phyloP scores from a whole-genome alignment of 768 basidiomycete genomes.

The Paxillus involutus region DNA sequence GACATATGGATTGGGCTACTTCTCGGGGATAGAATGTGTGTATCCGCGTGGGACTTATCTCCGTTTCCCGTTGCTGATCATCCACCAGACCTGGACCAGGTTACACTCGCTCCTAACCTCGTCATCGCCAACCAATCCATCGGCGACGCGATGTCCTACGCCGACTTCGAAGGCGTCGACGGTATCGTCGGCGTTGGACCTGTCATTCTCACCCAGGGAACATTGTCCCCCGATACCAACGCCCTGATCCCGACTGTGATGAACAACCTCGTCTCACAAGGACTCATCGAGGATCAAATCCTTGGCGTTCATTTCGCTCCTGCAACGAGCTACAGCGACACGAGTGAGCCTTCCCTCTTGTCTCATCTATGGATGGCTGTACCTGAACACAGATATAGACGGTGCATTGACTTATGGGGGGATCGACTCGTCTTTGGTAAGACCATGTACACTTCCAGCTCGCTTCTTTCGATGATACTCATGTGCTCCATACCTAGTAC shows the following conservation, averaged over 20 bases:
- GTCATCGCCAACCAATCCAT: slow-evolving; percentile 30
- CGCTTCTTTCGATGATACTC: neutral
- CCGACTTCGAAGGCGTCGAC: slow-evolving; percentile 19
- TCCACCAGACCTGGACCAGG: slow-evolving; percentile 22
- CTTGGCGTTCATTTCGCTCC: slow-evolving; percentile 25
- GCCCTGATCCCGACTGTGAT: slow-evolving; percentile 24
- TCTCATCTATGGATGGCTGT: neutral
- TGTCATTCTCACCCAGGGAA: slow-evolving; percentile 14
- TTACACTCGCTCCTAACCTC: slow-evolving; percentile 23
- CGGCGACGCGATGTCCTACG: slow-evolving; percentile 17
- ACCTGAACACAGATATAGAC: slow-evolving; percentile 9
- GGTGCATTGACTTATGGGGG: slow-evolving; percentile 30
- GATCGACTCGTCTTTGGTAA: slow-evolving; percentile 14
- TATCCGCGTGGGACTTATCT: neutral
- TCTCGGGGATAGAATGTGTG: slow-evolving; percentile 37
- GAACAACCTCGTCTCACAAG: slow-evolving; percentile 23
- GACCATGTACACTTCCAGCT: neutral
- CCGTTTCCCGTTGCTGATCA: neutral
- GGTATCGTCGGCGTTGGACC: slow-evolving; percentile 31
- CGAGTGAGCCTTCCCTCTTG: slow-evolving; percentile 7
- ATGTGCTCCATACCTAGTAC: slow-evolving; percentile 10
- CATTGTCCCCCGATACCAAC: neutral
- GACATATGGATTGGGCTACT: slow-evolving; percentile 8
- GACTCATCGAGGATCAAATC: slow-evolving; percentile 13
- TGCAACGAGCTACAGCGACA: slow-evolving; percentile 11